Evolutionary conservation across 164 flowering plant genomes (phyloP).

Genomic region (Dillenia turbinata): DNA sequence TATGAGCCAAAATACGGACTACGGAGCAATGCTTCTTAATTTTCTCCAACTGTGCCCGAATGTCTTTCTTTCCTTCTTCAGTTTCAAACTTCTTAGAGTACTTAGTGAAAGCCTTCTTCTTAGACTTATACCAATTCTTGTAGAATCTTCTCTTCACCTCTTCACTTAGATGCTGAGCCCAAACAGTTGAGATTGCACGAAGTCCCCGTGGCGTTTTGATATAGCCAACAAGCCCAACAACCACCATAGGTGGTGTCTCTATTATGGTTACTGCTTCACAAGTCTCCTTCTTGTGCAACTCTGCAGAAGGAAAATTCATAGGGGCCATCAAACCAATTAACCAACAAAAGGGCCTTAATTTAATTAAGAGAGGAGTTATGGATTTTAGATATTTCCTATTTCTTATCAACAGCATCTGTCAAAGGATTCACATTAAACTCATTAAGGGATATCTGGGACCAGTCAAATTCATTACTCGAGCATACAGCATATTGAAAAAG

Average conservation of each 20-base stretch:
- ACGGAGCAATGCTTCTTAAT: conserved; percentile 62
- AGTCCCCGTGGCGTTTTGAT: conserved; percentile 62
- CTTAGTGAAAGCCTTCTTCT: conserved; percentile 67
- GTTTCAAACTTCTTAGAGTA: conserved; percentile 60
- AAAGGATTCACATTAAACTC: too few species aligned
- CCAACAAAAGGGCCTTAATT: too few species aligned
- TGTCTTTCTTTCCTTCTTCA: conserved; percentile 63
- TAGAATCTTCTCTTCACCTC: conserved; percentile 68
- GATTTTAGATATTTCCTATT: too few species aligned
- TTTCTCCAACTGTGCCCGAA: conserved; percentile 56
- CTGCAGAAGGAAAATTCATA: conserved; percentile 16
- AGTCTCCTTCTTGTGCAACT: conserved; percentile 78
- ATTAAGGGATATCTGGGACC: too few species aligned
- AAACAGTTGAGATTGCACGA: conserved; percentile 52
- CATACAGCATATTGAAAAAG: too few species aligned
- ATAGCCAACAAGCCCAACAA: conserved; percentile 70
- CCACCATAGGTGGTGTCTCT: conserved; percentile 66
- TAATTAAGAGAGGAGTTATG: too few species aligned
- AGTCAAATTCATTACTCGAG: too few species aligned
- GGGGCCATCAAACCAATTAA: too few species aligned
- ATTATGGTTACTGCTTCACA: conserved; percentile 70
- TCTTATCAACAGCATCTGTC: too few species aligned
- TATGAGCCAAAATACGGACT: conserved; percentile 70
- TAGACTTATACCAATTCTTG: conserved; percentile 67
- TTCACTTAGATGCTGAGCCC: conserved; percentile 80